phyloP scores from a whole-genome alignment of 129 eudicot species.

The Kitagawia praeruptora region DNA sequence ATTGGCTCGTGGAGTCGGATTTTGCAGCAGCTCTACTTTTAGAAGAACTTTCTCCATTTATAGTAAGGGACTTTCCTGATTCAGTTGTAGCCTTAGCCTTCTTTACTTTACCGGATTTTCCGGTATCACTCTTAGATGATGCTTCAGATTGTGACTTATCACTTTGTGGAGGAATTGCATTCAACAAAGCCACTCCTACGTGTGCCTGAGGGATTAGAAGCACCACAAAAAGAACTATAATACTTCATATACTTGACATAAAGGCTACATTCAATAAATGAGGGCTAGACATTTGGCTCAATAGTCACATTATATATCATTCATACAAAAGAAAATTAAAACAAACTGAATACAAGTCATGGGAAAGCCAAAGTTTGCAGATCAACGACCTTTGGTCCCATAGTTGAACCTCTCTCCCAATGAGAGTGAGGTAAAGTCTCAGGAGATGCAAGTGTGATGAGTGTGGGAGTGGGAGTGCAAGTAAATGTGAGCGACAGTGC shows the following conservation, averaged over 20 bases:
- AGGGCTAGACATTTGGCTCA: neutral
- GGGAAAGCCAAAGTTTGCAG: neutral
- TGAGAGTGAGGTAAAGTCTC: neutral
- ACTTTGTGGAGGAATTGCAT: conserved; percentile 53
- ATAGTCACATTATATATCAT: neutral
- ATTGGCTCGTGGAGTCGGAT: conserved; percentile 33
- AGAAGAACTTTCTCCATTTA: conserved; percentile 34
- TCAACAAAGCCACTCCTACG: conserved; percentile 81
- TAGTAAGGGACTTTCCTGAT: conserved; percentile 16
- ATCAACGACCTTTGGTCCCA: neutral
- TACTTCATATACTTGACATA: neutral
- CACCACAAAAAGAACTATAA: neutral
- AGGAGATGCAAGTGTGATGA: neutral
- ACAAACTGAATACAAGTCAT: neutral
- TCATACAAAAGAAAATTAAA: neutral
- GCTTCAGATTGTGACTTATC: conserved; percentile 44
- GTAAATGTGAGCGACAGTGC: neutral
- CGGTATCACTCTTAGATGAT: conserved; percentile 23
- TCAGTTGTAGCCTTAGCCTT: conserved; percentile 45
- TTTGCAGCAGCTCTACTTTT: conserved; percentile 25
- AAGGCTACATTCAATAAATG: neutral
- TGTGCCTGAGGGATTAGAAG: conserved; percentile 51
- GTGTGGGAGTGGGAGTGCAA: neutral
- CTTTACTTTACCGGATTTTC: conserved; percentile 39
- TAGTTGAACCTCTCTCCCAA: neutral